phyloP scores from a whole-genome alignment of 257 asterid species.

The Apocynum venetum region DNA sequence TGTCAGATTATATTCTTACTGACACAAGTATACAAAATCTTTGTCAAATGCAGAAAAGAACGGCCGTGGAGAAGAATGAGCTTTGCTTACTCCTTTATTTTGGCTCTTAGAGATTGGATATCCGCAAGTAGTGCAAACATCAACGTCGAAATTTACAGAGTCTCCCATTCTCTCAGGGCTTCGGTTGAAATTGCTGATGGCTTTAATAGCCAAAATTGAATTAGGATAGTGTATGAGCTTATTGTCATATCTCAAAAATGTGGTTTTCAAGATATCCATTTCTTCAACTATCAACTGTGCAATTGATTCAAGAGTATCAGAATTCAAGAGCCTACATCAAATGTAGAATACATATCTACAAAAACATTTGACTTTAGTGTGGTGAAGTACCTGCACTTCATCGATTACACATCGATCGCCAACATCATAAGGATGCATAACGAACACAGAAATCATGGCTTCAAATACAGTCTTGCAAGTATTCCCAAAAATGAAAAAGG shows the following conservation, averaged over 20 bases:
- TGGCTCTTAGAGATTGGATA: background rate
- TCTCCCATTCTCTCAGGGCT: conserved; percentile 20
- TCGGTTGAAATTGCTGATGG: conserved; percentile 20
- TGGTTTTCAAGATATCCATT: conserved; percentile 23
- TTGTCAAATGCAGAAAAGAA: background rate
- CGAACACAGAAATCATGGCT: conserved; percentile 18
- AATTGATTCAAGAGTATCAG: background rate
- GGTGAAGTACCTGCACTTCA: conserved; percentile 13
- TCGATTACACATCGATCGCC: conserved; percentile 23
- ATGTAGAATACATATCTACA: background rate
- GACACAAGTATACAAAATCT: background rate
- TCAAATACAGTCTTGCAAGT: conserved; percentile 20
- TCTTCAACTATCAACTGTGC: conserved; percentile 24
- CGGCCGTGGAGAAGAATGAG: background rate
- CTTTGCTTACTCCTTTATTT: background rate
- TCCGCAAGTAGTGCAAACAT: conserved; percentile 15
- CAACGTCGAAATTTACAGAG: conserved; percentile 5
- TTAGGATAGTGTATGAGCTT: conserved; percentile 21
- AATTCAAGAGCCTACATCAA: background rate
- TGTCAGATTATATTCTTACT: background rate
- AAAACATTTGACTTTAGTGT: no score
- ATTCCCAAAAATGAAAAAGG: conserved; percentile 18
- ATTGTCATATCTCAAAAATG: conserved; percentile 17
- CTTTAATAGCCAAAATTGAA: conserved; percentile 11
- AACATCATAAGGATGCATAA: conserved; percentile 24